A percentile compares a stretch with the other conserved stretches of the same genome.
These are phyloP conservation scores for Apiospora pterosperma DNA, from an alignment of 2,329 filamentous ascomycete genomes.

Conservation along the genomic window DNA sequence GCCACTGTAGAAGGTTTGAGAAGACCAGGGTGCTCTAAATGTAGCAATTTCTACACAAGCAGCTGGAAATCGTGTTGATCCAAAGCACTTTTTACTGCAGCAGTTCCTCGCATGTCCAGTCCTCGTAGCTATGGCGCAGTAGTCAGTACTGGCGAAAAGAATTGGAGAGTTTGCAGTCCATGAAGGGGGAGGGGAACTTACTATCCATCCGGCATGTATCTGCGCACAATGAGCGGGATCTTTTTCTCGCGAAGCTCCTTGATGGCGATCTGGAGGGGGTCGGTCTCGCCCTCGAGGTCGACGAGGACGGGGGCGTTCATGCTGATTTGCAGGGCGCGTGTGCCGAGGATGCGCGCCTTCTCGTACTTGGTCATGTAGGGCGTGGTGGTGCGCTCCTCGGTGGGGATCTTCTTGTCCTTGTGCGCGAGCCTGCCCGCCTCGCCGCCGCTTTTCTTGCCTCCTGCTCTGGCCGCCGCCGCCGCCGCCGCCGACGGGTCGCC, in stretches of 20 bases:
- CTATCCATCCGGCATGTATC: slow-evolving; percentile 96
- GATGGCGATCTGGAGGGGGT: slow-evolving; percentile 94
- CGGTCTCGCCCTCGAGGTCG: slow-evolving; percentile 94
- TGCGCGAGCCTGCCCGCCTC: slow-evolving; percentile 32
- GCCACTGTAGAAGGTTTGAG: background rate
- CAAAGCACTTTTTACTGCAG: slow-evolving; percentile 48
- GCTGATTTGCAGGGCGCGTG: slow-evolving; percentile 92
- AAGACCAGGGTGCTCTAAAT: background rate
- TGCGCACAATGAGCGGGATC: slow-evolving; percentile 90
- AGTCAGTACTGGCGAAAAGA: background rate
- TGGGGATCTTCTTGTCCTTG: slow-evolving; percentile 85
- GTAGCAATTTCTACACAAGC: background rate
- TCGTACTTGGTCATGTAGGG: slow-evolving; percentile 99
- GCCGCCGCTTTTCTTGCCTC: slow-evolving; percentile 5
- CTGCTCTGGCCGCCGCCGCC: slow-evolving; percentile 51
- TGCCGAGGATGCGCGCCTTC: slow-evolving; percentile 87
- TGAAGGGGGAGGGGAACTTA: slow-evolving; percentile 46
- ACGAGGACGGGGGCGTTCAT: slow-evolving; percentile 98
- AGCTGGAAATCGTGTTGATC: background rate
- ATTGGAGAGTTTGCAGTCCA: background rate
- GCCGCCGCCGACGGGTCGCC: slow-evolving; percentile 61
- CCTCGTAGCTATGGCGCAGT: slow-evolving; percentile 74
- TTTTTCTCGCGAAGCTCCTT: slow-evolving; percentile 99
- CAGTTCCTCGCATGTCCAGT: slow-evolving; percentile 98
- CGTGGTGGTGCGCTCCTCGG: slow-evolving; percentile 84